These are phyloP conservation scores for Prunus armeniaca DNA, from an alignment of 306 rosid genomes.

Conservation along the genomic window DNA sequence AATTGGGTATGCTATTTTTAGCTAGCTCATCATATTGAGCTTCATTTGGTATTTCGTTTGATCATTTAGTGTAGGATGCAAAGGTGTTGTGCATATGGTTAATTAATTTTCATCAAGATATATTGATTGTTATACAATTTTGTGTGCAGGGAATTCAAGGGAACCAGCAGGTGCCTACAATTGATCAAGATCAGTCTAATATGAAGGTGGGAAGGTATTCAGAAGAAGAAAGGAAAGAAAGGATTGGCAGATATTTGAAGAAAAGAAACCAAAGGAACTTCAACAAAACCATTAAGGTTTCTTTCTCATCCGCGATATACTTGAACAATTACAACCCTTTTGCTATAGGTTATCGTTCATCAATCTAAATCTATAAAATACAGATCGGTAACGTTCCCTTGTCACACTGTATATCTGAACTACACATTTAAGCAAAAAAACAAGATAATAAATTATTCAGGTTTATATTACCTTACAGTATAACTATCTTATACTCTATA, in stretches of 20 bases:
- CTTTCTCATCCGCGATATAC: background rate
- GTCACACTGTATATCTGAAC: background rate
- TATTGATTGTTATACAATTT: conserved; percentile 5
- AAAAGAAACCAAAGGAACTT: conserved; percentile 96
- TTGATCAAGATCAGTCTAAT: conserved; percentile 54
- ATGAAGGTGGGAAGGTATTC: conserved; percentile 81
- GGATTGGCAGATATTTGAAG: conserved; percentile 83
- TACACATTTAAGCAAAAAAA: background rate
- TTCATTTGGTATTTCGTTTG: background rate
- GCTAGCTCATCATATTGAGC: background rate
- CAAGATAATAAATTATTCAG: background rate
- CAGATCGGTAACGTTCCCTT: too few species aligned
- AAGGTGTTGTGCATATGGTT: background rate
- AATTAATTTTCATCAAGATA: background rate
- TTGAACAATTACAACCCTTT: too few species aligned
- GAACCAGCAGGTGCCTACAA: conserved; percentile 45
- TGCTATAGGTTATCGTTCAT: too few species aligned
- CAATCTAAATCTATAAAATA: too few species aligned
- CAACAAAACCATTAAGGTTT: conserved; percentile 59
- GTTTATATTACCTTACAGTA: too few species aligned
- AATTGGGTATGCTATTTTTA: conserved; percentile 43
- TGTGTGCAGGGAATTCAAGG: conserved; percentile 53
- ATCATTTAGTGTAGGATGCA: background rate
- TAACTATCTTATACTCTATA: too few species aligned
- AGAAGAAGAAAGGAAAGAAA: conserved; percentile 85